phyloP scores from a whole-genome alignment of 108 stramenopile genomes.

The Schizochytrium sp. region DNA sequence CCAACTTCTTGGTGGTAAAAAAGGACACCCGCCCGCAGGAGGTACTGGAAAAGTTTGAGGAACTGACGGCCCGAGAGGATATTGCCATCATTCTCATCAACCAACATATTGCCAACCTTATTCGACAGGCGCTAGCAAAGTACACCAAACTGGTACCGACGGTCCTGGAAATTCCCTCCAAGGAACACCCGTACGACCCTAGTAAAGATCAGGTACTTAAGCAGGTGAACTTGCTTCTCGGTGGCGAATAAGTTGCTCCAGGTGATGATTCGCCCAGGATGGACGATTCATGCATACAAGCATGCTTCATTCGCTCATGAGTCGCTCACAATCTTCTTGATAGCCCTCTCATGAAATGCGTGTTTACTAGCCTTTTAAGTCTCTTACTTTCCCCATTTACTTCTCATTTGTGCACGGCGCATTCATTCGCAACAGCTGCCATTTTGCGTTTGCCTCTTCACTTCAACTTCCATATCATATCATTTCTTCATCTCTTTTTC shows the following conservation, averaged over 20 bases:
- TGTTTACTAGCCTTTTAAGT: no score
- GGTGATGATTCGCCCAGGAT: no score
- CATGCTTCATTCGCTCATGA: no score
- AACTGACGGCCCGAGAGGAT: conserved; percentile 87
- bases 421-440: no score
- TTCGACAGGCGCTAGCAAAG: conserved; percentile 94
- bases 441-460: no score
- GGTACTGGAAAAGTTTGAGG: conserved; percentile 75
- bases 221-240: conserved; percentile 94
- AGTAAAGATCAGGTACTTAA: conserved; percentile 99
- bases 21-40: conserved; percentile 45
- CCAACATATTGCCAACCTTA: conserved; percentile 94
- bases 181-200: conserved; percentile 93
- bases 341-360: no score
- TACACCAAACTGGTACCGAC: conserved; percentile 96
- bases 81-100: conserved; percentile 97
- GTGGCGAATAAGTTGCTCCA: conserved; percentile 9
- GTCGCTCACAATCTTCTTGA: no score
- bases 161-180: conserved; percentile 96
- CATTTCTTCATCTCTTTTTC: no score
- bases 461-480: no score
- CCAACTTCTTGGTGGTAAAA: conserved; percentile 96
- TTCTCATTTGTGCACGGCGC: no score
- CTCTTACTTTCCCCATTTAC: no score
- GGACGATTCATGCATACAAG: no score